A percentile compares a stretch with the other conserved stretches of the same genome.
Evolutionary conservation across 2,329 filamentous ascomycete species (phyloP).

Genomic region (Rutstroemia sp.): DNA sequence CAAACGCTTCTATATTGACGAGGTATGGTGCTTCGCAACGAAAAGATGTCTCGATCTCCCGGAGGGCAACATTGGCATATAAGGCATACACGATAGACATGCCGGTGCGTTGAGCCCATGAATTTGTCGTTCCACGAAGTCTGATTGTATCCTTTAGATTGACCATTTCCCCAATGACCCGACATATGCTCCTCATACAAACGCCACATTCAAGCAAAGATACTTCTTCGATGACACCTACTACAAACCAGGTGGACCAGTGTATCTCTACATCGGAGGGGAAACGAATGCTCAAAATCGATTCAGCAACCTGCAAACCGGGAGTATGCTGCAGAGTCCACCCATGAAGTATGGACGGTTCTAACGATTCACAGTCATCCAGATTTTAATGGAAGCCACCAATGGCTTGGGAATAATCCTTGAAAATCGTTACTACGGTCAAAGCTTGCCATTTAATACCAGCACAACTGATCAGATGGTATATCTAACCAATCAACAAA

Average conservation of each 20-base stretch:
- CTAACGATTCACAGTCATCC: constrained; percentile 34
- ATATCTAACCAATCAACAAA: constrained; percentile 44
- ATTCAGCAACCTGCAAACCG: constrained; percentile 35
- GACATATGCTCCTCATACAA: constrained; percentile 35
- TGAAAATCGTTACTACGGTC: constrained; percentile 44
- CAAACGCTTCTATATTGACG: constrained; percentile 5
- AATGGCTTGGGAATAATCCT: constrained; percentile 46
- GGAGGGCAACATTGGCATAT: not conserved
- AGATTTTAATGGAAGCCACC: constrained; percentile 46
- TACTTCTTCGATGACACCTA: constrained; percentile 47
- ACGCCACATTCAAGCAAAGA: constrained; percentile 45
- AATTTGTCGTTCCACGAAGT: not conserved
- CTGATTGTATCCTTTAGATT: constrained; percentile 28
- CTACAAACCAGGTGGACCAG: constrained; percentile 46
- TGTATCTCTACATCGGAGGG: constrained; percentile 41
- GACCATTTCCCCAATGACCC: constrained; percentile 38
- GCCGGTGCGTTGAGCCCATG: constrained; percentile 12
- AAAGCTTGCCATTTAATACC: constrained; percentile 40
- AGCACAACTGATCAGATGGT: constrained; percentile 42
- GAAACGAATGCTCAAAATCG: constrained; percentile 34
- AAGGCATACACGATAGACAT: constrained; percentile 15
- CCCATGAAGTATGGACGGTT: constrained; percentile 11
- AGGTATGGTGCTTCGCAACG: not conserved
- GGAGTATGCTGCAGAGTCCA: constrained; percentile 22
- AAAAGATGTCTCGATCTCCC: not conserved